phyloP scores from a whole-genome alignment of 148 eudicot species.

The Talinum fruticosum region DNA sequence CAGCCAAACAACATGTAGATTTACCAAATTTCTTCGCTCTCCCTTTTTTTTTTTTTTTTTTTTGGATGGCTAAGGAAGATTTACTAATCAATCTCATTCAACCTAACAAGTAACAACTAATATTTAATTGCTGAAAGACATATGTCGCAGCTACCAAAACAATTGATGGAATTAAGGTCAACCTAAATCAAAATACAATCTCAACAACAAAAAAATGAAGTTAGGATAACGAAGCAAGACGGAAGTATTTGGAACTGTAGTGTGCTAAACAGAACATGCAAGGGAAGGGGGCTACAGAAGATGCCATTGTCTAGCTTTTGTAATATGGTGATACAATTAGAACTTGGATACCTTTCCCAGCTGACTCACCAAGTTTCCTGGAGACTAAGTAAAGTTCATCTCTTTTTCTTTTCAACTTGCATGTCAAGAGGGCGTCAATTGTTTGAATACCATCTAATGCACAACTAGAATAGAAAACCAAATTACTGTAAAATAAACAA shows the following conservation, averaged over 20 bases:
- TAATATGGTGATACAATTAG: neutral
- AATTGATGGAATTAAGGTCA: too few relatives aligned
- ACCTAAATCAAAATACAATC: too few relatives aligned
- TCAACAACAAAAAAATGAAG: too few relatives aligned
- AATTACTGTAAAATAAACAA: slow-evolving; percentile 21
- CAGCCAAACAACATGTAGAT: too few relatives aligned
- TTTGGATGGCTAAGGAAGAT: too few relatives aligned
- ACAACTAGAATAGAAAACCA: slow-evolving; percentile 66
- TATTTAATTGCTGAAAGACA: too few relatives aligned
- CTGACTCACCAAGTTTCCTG: slow-evolving; percentile 34
- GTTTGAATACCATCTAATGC: slow-evolving; percentile 93
- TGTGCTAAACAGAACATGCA: neutral
- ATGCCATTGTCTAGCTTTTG: neutral
- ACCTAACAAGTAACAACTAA: too few relatives aligned
- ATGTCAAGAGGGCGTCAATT: slow-evolving; percentile 83
- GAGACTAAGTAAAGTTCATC: slow-evolving; percentile 39
- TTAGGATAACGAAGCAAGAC: too few relatives aligned
- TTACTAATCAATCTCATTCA: too few relatives aligned
- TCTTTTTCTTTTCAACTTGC: slow-evolving; percentile 87
- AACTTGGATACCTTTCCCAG: slow-evolving; percentile 51
- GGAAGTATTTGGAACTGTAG: neutral
- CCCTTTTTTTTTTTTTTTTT: too few relatives aligned
- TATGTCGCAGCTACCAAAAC: too few relatives aligned
- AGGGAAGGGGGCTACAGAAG: neutral
- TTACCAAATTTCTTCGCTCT: too few relatives aligned